Evolutionary conservation across 2,329 filamentous ascomycete genomes (phyloP).

Genomic region (Penicillium sp.): DNA sequence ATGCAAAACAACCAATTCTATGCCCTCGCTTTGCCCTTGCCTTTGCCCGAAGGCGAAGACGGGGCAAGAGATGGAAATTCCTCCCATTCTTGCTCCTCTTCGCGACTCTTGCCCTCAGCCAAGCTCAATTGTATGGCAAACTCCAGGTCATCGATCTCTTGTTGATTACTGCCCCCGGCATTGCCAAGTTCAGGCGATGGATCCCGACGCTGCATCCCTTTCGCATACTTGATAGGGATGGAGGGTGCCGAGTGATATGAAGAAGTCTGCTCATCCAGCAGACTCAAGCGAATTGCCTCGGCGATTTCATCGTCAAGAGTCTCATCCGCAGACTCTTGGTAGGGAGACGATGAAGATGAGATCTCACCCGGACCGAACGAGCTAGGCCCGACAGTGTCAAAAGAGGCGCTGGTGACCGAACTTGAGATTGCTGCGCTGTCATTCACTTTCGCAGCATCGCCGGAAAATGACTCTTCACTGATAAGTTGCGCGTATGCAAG

Average conservation of each 20-base stretch:
- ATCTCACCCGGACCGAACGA: slow-evolving; percentile 31
- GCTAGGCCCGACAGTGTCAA: slow-evolving; percentile 38
- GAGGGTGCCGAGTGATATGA: slow-evolving; percentile 21
- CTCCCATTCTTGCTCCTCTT: slow-evolving; percentile 27
- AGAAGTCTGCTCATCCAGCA: slow-evolving; percentile 36
- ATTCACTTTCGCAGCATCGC: slow-evolving; percentile 50
- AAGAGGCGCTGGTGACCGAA: slow-evolving; percentile 42
- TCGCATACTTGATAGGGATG: slow-evolving; percentile 41
- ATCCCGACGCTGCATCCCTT: slow-evolving; percentile 21
- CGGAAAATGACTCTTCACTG: slow-evolving; percentile 59
- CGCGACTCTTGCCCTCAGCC: slow-evolving; percentile 57
- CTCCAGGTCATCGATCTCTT: slow-evolving; percentile 60
- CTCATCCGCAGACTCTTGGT: slow-evolving; percentile 45
- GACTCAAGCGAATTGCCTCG: slow-evolving; percentile 61
- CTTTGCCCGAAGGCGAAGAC: slow-evolving; percentile 26
- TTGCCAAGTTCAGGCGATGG: slow-evolving; percentile 20
- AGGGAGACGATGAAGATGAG: slow-evolving; percentile 40
- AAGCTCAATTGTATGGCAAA: slow-evolving; percentile 64
- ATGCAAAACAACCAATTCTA: slow-evolving; percentile 8
- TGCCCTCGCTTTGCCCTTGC: slow-evolving; percentile 38
- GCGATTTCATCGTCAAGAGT: slow-evolving; percentile 60
- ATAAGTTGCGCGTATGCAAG: slow-evolving; percentile 64
- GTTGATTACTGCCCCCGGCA: slow-evolving; percentile 41
- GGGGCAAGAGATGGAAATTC: slow-evolving; percentile 33
- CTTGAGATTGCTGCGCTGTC: slow-evolving; percentile 38